phyloP scores from a whole-genome alignment of 1,284 basidiomycete species.

The Cryptococcus neoformans region DNA sequence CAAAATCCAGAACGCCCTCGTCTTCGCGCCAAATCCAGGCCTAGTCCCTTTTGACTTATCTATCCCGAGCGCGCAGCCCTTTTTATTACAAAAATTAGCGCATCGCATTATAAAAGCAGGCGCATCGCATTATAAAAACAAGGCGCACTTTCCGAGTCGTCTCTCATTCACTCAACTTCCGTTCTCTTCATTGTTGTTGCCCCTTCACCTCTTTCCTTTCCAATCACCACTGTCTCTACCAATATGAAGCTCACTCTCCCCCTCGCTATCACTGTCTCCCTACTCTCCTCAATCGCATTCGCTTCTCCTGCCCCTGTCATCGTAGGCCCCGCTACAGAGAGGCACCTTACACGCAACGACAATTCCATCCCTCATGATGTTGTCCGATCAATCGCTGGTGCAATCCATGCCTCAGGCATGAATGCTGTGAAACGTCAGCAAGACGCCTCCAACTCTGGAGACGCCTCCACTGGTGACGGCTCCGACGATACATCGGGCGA shows the following conservation, averaged over 20 bases:
- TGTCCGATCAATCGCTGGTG: background rate
- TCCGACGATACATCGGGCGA: background rate
- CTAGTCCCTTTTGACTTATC: too few relatives aligned
- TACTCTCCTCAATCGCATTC: slow-evolving; percentile 5
- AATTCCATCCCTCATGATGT: background rate
- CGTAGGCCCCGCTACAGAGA: background rate
- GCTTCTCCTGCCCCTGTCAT: slow-evolving; percentile 1
- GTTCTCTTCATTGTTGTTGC: background rate
- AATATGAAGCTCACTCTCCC: slow-evolving; percentile 12
- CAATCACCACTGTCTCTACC: background rate
- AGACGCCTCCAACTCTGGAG: background rate
- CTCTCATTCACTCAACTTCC: background rate
- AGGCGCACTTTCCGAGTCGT: too few relatives aligned
- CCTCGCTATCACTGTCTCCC: slow-evolving; percentile 4
- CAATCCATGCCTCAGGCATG: background rate
- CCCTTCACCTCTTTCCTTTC: background rate
- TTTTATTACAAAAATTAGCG: too few relatives aligned
- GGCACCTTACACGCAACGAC: background rate
- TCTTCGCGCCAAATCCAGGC: too few relatives aligned
- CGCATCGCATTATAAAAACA: too few relatives aligned
- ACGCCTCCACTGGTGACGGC: background rate
- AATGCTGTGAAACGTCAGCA: background rate
- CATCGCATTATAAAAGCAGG: too few relatives aligned
- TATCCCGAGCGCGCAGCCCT: too few relatives aligned
- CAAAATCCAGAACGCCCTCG: too few relatives aligned